Conservation (phyloP, 352 stramenopile genomes). For the Hyaloperonospora arabidopsidis region DNA sequence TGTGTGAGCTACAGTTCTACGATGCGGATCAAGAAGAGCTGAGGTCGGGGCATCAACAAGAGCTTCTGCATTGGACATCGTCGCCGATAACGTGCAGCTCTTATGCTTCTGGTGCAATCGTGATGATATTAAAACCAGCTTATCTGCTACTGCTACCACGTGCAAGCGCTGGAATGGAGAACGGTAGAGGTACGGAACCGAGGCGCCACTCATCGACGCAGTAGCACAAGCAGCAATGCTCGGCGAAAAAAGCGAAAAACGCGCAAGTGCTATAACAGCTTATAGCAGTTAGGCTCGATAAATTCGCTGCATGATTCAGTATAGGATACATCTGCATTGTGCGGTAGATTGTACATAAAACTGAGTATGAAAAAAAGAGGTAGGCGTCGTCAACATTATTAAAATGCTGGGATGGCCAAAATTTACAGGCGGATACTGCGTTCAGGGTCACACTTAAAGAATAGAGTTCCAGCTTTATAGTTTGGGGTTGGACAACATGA, state of each 20-base stretch:
- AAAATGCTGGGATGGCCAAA: no score
- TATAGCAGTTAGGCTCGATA: no score
- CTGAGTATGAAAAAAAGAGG: no score
- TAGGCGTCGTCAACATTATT: no score
- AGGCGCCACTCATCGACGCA: conserved; percentile 17
- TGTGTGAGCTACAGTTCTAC: conserved; percentile 21
- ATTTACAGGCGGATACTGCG: no score
- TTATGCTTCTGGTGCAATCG: conserved; percentile 14
- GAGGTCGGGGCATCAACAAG: neutral
- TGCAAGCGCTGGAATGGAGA: conserved; percentile 27
- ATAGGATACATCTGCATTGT: no score
- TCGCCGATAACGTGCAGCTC: conserved; percentile 10
- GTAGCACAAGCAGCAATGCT: neutral
- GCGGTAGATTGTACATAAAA: no score
- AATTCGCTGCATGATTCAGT: no score
- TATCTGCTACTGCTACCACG: conserved; percentile 22
- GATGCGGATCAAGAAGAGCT: conserved; percentile 1
- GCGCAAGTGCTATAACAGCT: neutral
- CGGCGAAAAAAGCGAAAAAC: neutral
- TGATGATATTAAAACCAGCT: conserved; percentile 20
- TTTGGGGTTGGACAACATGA: no score
- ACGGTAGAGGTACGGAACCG: conserved; percentile 14
- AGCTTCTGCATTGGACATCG: conserved; percentile 6
- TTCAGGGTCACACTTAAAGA: no score
- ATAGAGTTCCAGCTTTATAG: no score